Conservation (phyloP, 1,284 basidiomycete species). For the Amylostereum areolatum region DNA sequence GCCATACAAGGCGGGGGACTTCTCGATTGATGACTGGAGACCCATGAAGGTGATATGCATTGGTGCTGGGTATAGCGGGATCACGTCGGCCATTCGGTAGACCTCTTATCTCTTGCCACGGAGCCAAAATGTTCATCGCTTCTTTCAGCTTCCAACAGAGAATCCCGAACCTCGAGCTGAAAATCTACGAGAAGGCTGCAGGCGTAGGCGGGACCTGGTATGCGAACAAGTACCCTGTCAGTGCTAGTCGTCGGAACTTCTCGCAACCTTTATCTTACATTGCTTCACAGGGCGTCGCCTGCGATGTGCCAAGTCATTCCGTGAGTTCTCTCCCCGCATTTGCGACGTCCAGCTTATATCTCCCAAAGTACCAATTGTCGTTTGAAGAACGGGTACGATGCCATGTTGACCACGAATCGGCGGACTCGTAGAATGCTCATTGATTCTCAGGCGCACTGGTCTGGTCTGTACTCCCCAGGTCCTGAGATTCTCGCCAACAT, state of each 20-base stretch:
- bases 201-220: constrained; percentile 4
- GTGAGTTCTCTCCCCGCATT: constrained; percentile 22
- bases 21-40: constrained; percentile 38
- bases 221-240: constrained; percentile 1
- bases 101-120: background rate
- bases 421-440: background rate
- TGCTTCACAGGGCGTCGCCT: constrained; percentile 43
- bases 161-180: constrained; percentile 3
- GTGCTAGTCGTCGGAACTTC: too few species aligned
- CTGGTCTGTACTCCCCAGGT: constrained; percentile 52
- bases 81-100: constrained; percentile 48
- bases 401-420: background rate
- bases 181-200: constrained; percentile 7
- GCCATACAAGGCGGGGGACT: constrained; percentile 12
- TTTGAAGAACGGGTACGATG: constrained; percentile 49
- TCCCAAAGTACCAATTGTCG: constrained; percentile 47
- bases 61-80: constrained; percentile 48
- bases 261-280: background rate
- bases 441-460: constrained; percentile 45
- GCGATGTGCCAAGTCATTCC: constrained; percentile 50
- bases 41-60: constrained; percentile 45
- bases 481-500: constrained; percentile 51
- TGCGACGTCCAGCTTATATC: background rate
- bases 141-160: background rate
- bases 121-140: constrained; percentile 4